phyloP scores from a whole-genome alignment of 331 rosid genomes.

The Dryas integrifolia region DNA sequence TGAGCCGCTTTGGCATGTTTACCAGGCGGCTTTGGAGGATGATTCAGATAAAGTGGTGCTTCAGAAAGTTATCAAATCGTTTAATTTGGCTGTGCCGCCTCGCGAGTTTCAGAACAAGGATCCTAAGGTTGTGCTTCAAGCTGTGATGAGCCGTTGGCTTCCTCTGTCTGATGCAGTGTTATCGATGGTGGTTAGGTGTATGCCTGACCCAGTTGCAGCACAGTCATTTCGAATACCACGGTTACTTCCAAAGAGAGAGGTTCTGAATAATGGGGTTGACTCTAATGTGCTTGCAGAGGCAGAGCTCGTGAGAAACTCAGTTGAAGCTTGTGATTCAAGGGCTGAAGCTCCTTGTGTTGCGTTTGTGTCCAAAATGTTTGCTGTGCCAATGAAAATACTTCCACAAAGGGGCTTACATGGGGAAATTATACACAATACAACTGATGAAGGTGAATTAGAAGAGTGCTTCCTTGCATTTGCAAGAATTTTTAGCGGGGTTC shows the following conservation, averaged over 20 bases:
- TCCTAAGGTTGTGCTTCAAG: constrained; percentile 60
- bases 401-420: constrained; percentile 41
- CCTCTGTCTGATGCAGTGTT: constrained; percentile 59
- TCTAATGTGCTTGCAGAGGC: constrained; percentile 38
- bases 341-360: constrained; percentile 70
- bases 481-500: constrained; percentile 77
- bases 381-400: constrained; percentile 63
- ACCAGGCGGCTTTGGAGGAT: constrained; percentile 52
- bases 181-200: constrained; percentile 59
- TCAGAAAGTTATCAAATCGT: constrained; percentile 56
- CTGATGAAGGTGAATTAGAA: constrained; percentile 54
- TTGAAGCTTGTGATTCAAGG: constrained; percentile 60
- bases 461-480: constrained; percentile 91
- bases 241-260: constrained; percentile 52
- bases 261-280: constrained; percentile 24
- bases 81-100: constrained; percentile 50
- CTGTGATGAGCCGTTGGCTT: constrained; percentile 82
- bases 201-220: constrained; percentile 65
- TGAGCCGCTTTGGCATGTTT: constrained; percentile 74
- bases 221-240: constrained; percentile 58
- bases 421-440: constrained; percentile 26
- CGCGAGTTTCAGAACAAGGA: constrained; percentile 76
- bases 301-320: constrained; percentile 44
- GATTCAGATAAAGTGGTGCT: constrained; percentile 42
- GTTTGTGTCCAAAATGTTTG: constrained; percentile 87